phyloP scores from a whole-genome alignment of 495 filamentous ascomycete genomes.

The Xylaria grammica region DNA sequence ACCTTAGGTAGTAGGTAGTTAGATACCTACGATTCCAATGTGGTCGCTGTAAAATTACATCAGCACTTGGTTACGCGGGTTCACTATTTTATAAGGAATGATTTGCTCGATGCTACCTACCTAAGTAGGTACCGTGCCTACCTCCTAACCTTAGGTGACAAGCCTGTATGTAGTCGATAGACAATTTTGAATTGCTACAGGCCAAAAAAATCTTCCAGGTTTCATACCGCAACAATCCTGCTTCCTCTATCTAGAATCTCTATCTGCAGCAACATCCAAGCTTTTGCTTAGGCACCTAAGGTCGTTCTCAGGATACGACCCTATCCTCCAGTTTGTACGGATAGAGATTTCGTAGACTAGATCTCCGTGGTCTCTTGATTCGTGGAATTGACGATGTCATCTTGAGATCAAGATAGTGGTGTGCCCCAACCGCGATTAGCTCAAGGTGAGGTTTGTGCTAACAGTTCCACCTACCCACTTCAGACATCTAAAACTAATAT shows the following conservation, averaged over 20 bases:
- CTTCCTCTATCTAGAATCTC: not conserved
- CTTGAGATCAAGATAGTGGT: not conserved
- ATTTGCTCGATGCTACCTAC: no score
- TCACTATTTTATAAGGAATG: no score
- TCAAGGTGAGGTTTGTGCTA: conserved; percentile 15
- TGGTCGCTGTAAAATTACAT: no score
- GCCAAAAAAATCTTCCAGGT: no score
- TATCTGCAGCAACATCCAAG: not conserved
- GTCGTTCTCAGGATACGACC: not conserved
- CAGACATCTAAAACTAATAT: conserved; percentile 1
- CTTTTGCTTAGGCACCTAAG: not conserved
- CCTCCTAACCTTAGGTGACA: no score
- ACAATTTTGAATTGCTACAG: no score
- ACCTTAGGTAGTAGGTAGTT: no score
- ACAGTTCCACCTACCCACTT: conserved; percentile 20
- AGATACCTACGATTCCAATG: no score
- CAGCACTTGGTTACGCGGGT: no score
- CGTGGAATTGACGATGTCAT: conserved; percentile 12
- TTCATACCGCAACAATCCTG: not conserved
- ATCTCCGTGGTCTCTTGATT: conserved; percentile 1
- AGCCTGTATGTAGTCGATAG: no score
- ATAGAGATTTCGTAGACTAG: not conserved
- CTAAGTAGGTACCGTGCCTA: no score
- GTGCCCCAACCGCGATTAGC: conserved; percentile 8
- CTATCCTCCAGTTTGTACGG: not conserved